Evolutionary conservation across 805 yeast species (phyloP), one percentile per base, ranked within the genome.

Genomic region (Pichia pseudocactophila): DNA sequence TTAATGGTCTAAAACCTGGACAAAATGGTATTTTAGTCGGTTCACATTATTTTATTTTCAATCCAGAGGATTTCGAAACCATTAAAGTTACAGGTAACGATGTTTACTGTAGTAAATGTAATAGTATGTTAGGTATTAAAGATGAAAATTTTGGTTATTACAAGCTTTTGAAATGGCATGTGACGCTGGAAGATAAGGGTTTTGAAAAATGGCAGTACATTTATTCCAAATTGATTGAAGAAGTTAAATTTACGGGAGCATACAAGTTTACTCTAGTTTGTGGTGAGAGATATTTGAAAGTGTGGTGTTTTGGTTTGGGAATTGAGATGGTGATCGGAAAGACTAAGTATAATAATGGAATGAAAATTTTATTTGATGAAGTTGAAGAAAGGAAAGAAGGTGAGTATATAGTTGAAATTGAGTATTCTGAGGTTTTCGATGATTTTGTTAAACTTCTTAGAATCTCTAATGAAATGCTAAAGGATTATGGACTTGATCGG

Each of bases 121-220:
- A 54, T 0, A 3, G 30, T 1, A 7, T 34, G 1, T 20, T 78
- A 2, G 84, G 84, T 0, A 64, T 59, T 13, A 28, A 53, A 10
- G 71, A 66, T 46, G 53, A 52, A 19, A 46, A 49, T 36, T 56
- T 62, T 25, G 59, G 57, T 17, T 50, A 60, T 33, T 55, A 51
- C 12, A 70, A 64, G 45, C 33, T 81, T 1, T 66, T 66, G 61
- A 82, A 81, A 53, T 82, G 89, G 89, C 65, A 66, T 20, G 34
- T 80, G 2, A 43, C 45, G 8, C 50, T 78, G 1, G 43, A 28
- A 9, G 15, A 10, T 7, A 69, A 64, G n/a, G 15, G 12, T 0
- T 75, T 61, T 40, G 50, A 58, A 1, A 66, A 71, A 0, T 63
- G 60, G 40, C 49, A 62, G 20, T 67, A 58, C 43, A 56, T 68